phyloP scores from a whole-genome alignment of 257 asterid genomes.

The Marsdenia floribunda region DNA sequence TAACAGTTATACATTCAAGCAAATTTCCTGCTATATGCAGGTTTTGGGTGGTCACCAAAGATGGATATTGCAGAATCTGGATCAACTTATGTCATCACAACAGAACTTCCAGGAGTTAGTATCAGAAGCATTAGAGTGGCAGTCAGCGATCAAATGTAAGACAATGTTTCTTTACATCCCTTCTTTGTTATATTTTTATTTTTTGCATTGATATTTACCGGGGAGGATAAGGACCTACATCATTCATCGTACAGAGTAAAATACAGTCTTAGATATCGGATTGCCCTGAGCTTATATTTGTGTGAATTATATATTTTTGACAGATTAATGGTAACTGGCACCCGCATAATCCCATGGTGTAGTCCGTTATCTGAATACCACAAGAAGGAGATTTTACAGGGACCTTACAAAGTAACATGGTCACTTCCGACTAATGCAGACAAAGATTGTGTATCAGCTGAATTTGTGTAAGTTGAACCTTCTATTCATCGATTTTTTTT shows the following conservation, averaged over 20 bases:
- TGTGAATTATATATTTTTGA: conserved; percentile 5
- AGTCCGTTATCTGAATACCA: conserved; percentile 41
- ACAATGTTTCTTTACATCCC: not conserved
- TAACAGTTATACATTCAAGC: not conserved
- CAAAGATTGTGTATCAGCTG: conserved; percentile 62
- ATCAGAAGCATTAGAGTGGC: conserved; percentile 54
- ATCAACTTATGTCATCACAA: conserved; percentile 36
- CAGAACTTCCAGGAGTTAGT: conserved; percentile 75
- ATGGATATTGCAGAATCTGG: conserved; percentile 77
- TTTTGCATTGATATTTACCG: not conserved
- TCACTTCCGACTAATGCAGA: conserved; percentile 61
- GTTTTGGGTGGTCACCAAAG: conserved; percentile 53
- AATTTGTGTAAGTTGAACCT: conserved; percentile 52
- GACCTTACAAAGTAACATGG: conserved; percentile 68
- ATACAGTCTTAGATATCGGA: not conserved
- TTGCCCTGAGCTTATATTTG: not conserved
- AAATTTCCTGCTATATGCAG: conserved; percentile 25
- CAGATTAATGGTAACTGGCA: conserved; percentile 68
- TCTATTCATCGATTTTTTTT: not conserved
- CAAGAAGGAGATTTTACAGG: conserved; percentile 56
- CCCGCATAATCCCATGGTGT: conserved; percentile 35
- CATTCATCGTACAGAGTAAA: not conserved
- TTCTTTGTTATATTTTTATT: not conserved
- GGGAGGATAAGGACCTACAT: not conserved
- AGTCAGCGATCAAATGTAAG: conserved; percentile 53